Conservation (phyloP, 2,329 filamentous ascomycete species). For the Aureobasidium sp. region DNA sequence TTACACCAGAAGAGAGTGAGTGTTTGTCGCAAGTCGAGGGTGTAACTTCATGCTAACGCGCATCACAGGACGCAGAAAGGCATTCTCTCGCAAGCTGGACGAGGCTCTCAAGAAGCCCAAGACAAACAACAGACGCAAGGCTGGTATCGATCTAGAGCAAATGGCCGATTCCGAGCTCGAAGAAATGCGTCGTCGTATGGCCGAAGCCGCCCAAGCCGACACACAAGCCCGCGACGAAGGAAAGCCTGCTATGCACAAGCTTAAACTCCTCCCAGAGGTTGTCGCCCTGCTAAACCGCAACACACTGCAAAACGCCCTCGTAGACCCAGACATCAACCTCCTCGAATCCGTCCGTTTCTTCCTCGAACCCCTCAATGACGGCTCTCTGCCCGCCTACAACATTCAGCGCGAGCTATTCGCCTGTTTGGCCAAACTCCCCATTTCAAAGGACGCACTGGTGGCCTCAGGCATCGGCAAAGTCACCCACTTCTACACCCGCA, state of each 20-base stretch:
- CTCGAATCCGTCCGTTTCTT: constrained; percentile 95
- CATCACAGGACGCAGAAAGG: constrained; percentile 57
- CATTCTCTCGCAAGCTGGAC: constrained; percentile 80
- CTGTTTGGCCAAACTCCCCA: constrained; percentile 69
- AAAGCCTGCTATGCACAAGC: constrained; percentile 81
- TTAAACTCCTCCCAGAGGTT: constrained; percentile 88
- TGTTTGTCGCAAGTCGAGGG: constrained; percentile 17
- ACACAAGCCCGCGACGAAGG: constrained; percentile 71
- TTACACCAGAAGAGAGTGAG: constrained; percentile 76
- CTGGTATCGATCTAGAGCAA: constrained; percentile 86
- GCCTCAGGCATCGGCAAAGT: constrained; percentile 95
- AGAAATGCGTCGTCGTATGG: constrained; percentile 81
- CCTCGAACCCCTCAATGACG: constrained; percentile 89
- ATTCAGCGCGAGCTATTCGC: constrained; percentile 93
- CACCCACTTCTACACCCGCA: constrained; percentile 93
- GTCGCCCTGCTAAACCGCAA: constrained; percentile 82
- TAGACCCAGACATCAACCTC: constrained; percentile 93
- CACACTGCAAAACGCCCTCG: constrained; percentile 71
- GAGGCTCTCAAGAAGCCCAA: constrained; percentile 79
- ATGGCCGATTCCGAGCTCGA: constrained; percentile 86
- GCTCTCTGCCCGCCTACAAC: constrained; percentile 88
- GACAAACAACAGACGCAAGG: constrained; percentile 64
- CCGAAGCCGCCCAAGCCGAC: constrained; percentile 78
- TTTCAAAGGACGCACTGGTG: constrained; percentile 82
- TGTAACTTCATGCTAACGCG: constrained; percentile 14